A percentile compares a stretch with the other conserved stretches of the same genome.
Conservation (phyloP, 345 rosid genomes). For the Melaleuca quinquenervia region DNA sequence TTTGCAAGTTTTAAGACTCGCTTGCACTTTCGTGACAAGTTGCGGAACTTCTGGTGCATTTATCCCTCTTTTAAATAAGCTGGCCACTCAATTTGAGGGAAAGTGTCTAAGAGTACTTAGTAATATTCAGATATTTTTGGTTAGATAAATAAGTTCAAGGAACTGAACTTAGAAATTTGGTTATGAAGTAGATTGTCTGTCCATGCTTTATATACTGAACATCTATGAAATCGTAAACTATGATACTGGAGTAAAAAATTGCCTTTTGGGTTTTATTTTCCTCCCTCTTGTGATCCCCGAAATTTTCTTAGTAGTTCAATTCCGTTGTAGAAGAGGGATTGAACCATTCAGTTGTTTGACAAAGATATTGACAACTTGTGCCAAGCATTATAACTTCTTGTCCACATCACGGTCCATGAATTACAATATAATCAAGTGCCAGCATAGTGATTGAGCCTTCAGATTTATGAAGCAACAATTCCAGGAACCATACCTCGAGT, state of each 20-base stretch:
- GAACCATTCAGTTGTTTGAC: background rate
- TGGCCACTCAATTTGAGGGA: background rate
- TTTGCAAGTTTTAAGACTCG: no score
- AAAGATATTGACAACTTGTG: background rate
- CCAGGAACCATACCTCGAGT: constrained; percentile 31
- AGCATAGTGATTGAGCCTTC: background rate
- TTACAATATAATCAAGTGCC: background rate
- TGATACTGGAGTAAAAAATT: background rate
- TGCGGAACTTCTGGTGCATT: no score
- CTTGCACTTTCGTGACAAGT: no score
- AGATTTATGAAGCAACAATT: background rate
- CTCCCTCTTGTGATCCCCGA: background rate
- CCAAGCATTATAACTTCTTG: background rate
- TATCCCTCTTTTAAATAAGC: background rate
- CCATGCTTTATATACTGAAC: background rate
- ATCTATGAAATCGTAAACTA: background rate
- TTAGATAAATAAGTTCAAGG: background rate
- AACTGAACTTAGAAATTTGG: background rate
- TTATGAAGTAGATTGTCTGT: background rate
- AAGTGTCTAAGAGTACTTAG: background rate
- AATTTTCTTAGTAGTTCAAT: background rate
- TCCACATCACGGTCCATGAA: background rate
- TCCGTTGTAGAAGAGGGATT: background rate
- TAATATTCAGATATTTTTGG: background rate
- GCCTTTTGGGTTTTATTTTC: background rate